Conservation (phyloP, 2,329 filamentous ascomycete species). For the Neonectria neomacrospora region DNA sequence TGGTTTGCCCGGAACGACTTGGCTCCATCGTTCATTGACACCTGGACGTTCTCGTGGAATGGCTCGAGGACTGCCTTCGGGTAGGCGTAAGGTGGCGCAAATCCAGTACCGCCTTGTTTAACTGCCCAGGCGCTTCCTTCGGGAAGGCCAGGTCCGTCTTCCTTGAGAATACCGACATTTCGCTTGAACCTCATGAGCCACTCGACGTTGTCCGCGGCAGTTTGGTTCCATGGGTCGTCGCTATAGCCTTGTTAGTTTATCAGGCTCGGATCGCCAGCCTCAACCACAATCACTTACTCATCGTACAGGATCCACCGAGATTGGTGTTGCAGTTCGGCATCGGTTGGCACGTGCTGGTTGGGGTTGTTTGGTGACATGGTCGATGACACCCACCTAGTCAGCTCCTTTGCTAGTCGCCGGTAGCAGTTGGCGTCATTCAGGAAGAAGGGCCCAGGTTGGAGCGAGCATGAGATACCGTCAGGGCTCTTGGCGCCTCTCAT, state of each 20-base stretch:
- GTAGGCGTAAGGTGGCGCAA: constrained; percentile 65
- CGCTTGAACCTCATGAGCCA: constrained; percentile 73
- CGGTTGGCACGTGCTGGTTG: constrained; percentile 66
- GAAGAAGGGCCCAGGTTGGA: constrained; percentile 54
- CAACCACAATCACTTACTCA: constrained; percentile 57
- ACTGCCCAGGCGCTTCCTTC: constrained; percentile 57
- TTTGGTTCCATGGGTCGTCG: constrained; percentile 73
- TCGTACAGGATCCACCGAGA: constrained; percentile 72
- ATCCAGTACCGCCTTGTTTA: constrained; percentile 63
- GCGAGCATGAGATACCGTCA: constrained; percentile 19
- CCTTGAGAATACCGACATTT: constrained; percentile 62
- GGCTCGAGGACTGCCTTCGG: constrained; percentile 54
- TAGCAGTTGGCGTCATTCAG: constrained; percentile 71
- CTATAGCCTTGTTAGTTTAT: constrained; percentile 49
- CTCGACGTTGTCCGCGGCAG: constrained; percentile 70
- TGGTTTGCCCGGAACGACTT: constrained; percentile 58
- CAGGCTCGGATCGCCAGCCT: neutral
- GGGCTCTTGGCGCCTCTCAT: constrained; percentile 20
- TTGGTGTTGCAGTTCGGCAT: constrained; percentile 72
- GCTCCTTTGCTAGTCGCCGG: constrained; percentile 63
- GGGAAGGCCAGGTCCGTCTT: constrained; percentile 62
- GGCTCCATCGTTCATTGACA: constrained; percentile 50
- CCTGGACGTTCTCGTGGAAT: constrained; percentile 48
- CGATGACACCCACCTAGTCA: constrained; percentile 63
- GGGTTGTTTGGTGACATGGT: constrained; percentile 70